Base-by-base conservation (phyloP, 768 basidiomycete species). In the Lactarius indigo region DNA sequence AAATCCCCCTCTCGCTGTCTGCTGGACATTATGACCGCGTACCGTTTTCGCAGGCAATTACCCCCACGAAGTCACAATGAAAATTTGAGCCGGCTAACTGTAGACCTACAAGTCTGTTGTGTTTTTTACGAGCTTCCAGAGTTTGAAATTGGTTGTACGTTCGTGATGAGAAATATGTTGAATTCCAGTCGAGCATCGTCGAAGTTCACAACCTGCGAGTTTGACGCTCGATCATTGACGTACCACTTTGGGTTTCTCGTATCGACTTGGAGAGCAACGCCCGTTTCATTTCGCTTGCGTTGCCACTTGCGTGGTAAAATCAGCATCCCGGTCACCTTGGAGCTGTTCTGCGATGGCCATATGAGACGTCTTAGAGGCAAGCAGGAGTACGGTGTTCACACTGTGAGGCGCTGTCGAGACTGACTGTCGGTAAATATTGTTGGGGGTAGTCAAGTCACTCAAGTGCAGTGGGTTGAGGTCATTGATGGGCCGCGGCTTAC, bases 21-120 rank as follows among this genome's bases (percentile, higher is more conserved):
- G 12, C 26, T 56, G 65, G 30, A 15, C 55, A 66, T 39, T 1
- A 31, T 20, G 65, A 66, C 18, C 35, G 55, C 26, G 35, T 66
- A 5, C 59, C 65, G 5, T n/a, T 50, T 30, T n/a, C 42, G n/a
- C 65, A 47, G 23, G 42, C 65, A 0, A 57, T 65, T 44, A 47
- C 20, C 7, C 64, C 54, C 20, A 15, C 52, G 42, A 37, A 47
- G 41, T 2, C 42, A 23, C 5, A 52, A 23, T 52, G 13, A 52
- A 1, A 4, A 52, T 26, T 52, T 26, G 50, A 44, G 26, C 26
- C 2, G 5, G 23, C 23, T 26, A 52, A 23, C 6, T 15, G 50
- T 52, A 15, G 12, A 2, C 50, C 15, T 13, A 26, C 23, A 13
- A 26, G 50, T 52, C 3, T 5, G 13, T 52, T n/a, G n/a, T n/a